Conservation (phyloP, 768 basidiomycete species). For the Podaxis sp. region DNA sequence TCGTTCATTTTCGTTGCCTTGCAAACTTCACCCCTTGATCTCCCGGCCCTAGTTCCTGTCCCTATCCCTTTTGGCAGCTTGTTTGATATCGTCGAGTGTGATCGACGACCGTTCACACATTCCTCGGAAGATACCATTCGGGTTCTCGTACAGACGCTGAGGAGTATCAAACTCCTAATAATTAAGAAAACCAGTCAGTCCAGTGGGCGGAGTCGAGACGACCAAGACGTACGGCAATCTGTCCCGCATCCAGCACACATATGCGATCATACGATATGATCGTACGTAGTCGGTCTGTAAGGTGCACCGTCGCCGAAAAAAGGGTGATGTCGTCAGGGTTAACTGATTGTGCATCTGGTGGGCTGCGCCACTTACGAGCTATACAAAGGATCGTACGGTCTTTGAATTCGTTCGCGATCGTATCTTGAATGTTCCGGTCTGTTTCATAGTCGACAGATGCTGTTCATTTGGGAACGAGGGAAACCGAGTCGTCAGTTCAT, state of each 20-base stretch:
- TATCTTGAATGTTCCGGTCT: conserved; percentile 88
- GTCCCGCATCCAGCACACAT: conserved; percentile 81
- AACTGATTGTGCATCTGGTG: too few species aligned
- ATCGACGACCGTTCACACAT: conserved; percentile 90
- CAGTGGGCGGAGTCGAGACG: background rate
- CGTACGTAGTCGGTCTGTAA: conserved; percentile 76
- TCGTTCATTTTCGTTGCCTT: background rate
- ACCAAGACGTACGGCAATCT: conserved; percentile 56
- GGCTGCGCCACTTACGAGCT: conserved; percentile 56
- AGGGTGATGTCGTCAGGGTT: background rate
- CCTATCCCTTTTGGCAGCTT: conserved; percentile 24
- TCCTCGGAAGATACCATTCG: conserved; percentile 71
- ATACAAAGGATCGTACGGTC: conserved; percentile 88
- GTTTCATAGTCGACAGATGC: conserved; percentile 91
- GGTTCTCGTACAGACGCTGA: conserved; percentile 52
- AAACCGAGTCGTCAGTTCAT: background rate
- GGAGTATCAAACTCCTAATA: conserved; percentile 82
- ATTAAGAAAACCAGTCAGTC: background rate
- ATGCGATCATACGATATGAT: conserved; percentile 89
- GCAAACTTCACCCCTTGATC: background rate
- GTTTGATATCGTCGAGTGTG: conserved; percentile 63
- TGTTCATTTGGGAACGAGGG: conserved; percentile 18
- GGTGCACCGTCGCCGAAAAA: background rate
- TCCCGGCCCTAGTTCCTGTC: background rate
- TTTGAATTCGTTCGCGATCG: conserved; percentile 80